These are phyloP conservation scores for Pseudonitzschia pungens DNA, from an alignment of 108 stramenopile species.

Conservation along the genomic window DNA sequence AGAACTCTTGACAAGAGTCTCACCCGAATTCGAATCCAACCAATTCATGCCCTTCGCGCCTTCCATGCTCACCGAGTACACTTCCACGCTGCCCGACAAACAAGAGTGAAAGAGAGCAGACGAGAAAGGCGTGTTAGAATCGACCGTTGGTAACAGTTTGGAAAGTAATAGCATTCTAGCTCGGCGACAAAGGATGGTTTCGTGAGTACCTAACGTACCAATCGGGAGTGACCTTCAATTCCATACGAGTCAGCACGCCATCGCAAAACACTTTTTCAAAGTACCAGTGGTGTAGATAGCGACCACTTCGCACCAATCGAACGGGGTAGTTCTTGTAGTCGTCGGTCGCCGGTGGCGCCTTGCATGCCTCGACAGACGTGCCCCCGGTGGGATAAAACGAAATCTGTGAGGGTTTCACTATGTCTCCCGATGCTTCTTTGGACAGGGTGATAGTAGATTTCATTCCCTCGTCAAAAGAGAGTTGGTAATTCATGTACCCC, in stretches of 20 bases:
- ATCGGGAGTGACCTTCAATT: slow-evolving; percentile 6
- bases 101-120: neutral
- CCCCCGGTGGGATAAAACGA: neutral
- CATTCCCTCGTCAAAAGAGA: neutral
- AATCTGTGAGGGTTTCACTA: neutral
- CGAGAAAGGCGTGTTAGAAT: neutral
- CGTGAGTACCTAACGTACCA: too few relatives aligned
- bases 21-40: neutral
- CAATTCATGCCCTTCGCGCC: neutral
- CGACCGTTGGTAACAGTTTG: too few relatives aligned
- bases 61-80: neutral
- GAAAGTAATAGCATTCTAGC: too few relatives aligned
- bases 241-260: neutral
- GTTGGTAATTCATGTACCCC: neutral
- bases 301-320: slow-evolving; percentile 4
- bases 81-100: neutral
- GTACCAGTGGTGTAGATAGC: slow-evolving; percentile 10
- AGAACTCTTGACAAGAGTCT: neutral
- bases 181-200: too few relatives aligned
- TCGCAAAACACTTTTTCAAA: neutral
- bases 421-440: neutral
- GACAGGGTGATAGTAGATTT: neutral
- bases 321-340: neutral
- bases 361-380: neutral
- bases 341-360: neutral